Percentiles rank a stretch among this genome's conserved stretches.
Evolutionary conservation across 176 grass and related monocot genomes (phyloP).

Genomic region (Oryza australiensis): DNA sequence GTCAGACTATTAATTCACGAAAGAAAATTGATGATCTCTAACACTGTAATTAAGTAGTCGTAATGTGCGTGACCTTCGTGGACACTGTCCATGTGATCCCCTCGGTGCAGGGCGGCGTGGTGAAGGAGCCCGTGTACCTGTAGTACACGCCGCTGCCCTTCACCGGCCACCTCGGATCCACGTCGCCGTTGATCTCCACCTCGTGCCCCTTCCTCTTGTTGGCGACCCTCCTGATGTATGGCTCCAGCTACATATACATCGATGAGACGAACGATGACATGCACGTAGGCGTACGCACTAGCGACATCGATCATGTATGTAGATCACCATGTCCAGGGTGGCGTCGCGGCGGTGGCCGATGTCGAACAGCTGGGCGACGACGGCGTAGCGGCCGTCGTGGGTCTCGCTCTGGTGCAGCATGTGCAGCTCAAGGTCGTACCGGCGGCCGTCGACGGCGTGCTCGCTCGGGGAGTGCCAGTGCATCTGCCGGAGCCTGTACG

Average conservation of each 20-base stretch:
- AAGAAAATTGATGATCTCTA: no score
- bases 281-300: no score
- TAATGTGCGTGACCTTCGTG: constrained; percentile 31
- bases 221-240: constrained; percentile 43
- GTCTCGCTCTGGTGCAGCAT: constrained; percentile 62
- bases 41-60: no score
- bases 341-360: constrained; percentile 33
- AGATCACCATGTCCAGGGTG: constrained; percentile 49
- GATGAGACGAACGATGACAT: no score
- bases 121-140: constrained; percentile 78
- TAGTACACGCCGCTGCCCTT: constrained; percentile 57
- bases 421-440: constrained; percentile 73
- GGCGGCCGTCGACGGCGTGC: constrained; percentile 64
- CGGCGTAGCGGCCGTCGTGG: constrained; percentile 30
- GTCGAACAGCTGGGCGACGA: constrained; percentile 60
- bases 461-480: constrained; percentile 93
- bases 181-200: constrained; percentile 39
- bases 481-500: constrained; percentile 62
- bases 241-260: constrained; percentile 46
- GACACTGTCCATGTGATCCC: constrained; percentile 66
- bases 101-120: constrained; percentile 77
- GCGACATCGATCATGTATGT: no score
- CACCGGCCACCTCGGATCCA: constrained; percentile 47
- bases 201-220: constrained; percentile 36
- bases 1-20: no score